Conservation (phyloP, 805 yeast genomes). For the Tetrapisispora taiwanensis region DNA sequence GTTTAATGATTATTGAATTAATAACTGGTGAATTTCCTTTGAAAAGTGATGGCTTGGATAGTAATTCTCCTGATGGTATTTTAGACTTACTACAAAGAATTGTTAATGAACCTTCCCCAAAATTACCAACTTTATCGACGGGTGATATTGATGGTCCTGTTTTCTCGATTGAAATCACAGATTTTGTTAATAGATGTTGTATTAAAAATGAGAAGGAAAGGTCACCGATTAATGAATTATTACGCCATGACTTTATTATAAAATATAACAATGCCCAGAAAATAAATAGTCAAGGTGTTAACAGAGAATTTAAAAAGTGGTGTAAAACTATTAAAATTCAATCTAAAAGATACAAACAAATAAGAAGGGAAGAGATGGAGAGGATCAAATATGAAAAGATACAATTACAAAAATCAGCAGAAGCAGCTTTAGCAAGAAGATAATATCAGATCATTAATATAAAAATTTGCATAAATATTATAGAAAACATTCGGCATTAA, state of each 20-base stretch:
- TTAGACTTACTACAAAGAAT: slow-evolving; percentile 84
- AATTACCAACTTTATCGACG: slow-evolving; percentile 35
- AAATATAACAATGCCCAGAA: slow-evolving; percentile 26
- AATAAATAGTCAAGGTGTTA: slow-evolving; percentile 6
- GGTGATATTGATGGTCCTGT: slow-evolving; percentile 3
- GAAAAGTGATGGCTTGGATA: slow-evolving; percentile 35
- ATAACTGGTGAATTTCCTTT: slow-evolving; percentile 81
- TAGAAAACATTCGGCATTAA: too few species aligned
- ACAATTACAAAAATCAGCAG: slow-evolving; percentile 1
- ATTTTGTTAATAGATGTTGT: slow-evolving; percentile 66
- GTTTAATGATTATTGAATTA: slow-evolving; percentile 78
- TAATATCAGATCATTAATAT: neutral
- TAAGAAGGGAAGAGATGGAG: slow-evolving; percentile 25
- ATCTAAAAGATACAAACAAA: slow-evolving; percentile 24
- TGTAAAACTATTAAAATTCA: slow-evolving; percentile 31
- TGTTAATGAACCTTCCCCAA: slow-evolving; percentile 87
- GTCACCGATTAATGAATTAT: slow-evolving; percentile 62
- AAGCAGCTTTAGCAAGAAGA: slow-evolving; percentile 1
- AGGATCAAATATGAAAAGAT: slow-evolving; percentile 9
- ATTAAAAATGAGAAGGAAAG: slow-evolving; percentile 58
- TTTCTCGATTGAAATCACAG: slow-evolving; percentile 40
- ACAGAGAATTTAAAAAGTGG: slow-evolving; percentile 33
- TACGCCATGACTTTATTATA: slow-evolving; percentile 31
- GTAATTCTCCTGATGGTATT: slow-evolving; percentile 69
- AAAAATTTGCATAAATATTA: neutral